Base-by-base conservation (phyloP, 1,284 basidiomycete genomes). In the Ganoderma sinense region DNA sequence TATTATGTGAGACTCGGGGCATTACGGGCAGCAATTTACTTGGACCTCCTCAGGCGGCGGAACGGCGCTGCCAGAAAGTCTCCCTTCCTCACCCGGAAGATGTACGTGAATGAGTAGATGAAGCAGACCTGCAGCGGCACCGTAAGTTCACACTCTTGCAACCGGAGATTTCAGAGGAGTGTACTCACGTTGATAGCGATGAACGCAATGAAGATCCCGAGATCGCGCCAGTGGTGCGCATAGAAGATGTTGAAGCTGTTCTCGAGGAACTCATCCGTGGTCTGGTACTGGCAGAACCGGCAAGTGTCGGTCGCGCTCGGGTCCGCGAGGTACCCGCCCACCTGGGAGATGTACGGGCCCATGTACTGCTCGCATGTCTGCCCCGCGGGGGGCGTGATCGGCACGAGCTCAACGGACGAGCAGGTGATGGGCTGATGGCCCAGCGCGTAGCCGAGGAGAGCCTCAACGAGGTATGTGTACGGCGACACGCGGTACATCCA, bases 401-500 rank as follows among this genome's bases (percentile, higher is more conserved):
- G 80, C n/a, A 81, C 79, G 73, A 82, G 84, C 75, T 89, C 88
- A 61, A 75, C 68, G 0, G 77, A 48, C 13, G 80, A 75, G 78
- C 90, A 91, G 43, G 80, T 73, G 68, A 92, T 83, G 8, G 76
- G 72, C 11, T 85, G 78, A 20, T 82, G 83, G 66, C 81, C 82
- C 40, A 81, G 58, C 26, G 78, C 82, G 80, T 88, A 84, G 2
- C 86, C 86, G 33, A 88, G 75, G 41, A 90, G 75, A 36, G 85
- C 89, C 75, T 91, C 90, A 61, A 89, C 84, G 55, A 91, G 81
- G 75, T 91, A 92, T 8, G 91, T 93, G 81, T 90, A 94, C 0
- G 94, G 94, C 2, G 92, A 93, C 6, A 93, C 80, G 62, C 86
- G 87, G 81, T 95, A 94, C 91, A 95, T 93, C 91, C 94, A 96